phyloP scores from a whole-genome alignment of 768 basidiomycete genomes.

The Boletus huronensis region DNA sequence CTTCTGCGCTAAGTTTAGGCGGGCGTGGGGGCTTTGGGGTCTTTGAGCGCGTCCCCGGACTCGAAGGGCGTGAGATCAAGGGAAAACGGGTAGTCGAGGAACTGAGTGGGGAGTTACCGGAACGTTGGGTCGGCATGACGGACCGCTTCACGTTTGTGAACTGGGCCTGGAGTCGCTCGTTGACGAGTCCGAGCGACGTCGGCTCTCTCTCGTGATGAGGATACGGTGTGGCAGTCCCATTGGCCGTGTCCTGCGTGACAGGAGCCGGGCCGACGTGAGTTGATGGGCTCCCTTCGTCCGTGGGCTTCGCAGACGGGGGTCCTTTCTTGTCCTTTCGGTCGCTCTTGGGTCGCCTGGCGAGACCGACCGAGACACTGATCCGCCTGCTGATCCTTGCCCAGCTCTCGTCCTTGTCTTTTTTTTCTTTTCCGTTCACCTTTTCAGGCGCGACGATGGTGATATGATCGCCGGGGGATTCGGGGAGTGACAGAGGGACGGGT shows the following conservation, averaged over 20 bases:
- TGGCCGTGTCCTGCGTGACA: constrained; percentile 3
- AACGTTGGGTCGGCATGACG: constrained; percentile 16
- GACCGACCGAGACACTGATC: constrained; percentile 56
- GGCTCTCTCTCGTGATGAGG: constrained; percentile 17
- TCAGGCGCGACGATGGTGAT: constrained; percentile 36
- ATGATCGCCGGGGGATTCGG: constrained; percentile 26
- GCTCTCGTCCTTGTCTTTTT: constrained; percentile 39
- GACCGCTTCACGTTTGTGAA: constrained; percentile 28
- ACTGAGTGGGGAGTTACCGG: constrained; percentile 17
- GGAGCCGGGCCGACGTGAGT: constrained; percentile 9
- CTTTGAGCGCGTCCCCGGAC: constrained; percentile 35
- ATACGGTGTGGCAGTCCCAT: background rate
- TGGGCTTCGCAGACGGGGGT: constrained; percentile 20
- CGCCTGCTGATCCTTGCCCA: constrained; percentile 68
- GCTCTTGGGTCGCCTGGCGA: constrained; percentile 34
- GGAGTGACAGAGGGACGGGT: constrained; percentile 2
- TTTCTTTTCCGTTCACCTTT: constrained; percentile 36
- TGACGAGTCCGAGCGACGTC: constrained; percentile 25
- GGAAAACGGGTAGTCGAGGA: constrained; percentile 21
- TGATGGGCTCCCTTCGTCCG: constrained; percentile 15
- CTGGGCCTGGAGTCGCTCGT: constrained; percentile 25
- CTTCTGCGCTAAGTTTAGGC: constrained; percentile 53
- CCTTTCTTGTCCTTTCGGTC: constrained; percentile 37
- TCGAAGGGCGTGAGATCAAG: constrained; percentile 28
- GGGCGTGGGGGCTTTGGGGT: constrained; percentile 40